These are phyloP conservation scores for Cytospora schulzeri DNA, from an alignment of 2,329 filamentous ascomycete species.

Conservation along the genomic window DNA sequence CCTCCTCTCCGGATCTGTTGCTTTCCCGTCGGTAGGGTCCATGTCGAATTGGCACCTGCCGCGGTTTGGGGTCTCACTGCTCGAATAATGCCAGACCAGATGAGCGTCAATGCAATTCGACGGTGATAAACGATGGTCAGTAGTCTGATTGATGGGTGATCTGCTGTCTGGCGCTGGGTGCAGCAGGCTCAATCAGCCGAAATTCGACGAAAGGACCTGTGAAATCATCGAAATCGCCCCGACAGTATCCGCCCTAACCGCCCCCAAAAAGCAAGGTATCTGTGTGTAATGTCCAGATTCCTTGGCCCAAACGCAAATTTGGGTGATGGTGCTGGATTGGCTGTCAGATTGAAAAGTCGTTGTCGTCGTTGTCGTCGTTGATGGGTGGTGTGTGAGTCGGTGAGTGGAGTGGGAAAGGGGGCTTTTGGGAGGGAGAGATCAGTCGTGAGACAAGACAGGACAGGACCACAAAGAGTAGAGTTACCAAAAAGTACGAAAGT, in stretches of 20 bases:
- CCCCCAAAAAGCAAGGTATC: conserved; percentile 1
- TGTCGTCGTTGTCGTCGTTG: neutral
- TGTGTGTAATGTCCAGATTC: neutral
- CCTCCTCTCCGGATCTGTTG: conserved; percentile 27
- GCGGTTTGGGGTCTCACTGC: conserved; percentile 9
- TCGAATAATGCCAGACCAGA: neutral
- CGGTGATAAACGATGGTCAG: neutral
- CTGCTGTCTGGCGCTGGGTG: conserved; percentile 9
- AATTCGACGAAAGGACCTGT: conserved; percentile 16
- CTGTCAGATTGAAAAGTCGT: neutral
- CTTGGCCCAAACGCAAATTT: neutral
- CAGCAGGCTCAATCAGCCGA: conserved; percentile 28
- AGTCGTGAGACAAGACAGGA: neutral
- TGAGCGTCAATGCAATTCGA: neutral
- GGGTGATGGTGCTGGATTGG: neutral
- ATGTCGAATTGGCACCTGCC: conserved; percentile 15
- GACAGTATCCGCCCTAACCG: conserved; percentile 19
- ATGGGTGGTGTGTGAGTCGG: neutral
- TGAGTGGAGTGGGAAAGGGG: neutral
- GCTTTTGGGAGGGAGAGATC: neutral
- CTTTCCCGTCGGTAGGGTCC: conserved; percentile 18
- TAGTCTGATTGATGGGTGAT: conserved; percentile 7
- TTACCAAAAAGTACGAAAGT: neutral
- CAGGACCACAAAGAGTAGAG: neutral
- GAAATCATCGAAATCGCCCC: conserved; percentile 26